Evolutionary conservation across 2,329 filamentous ascomycete genomes (phyloP).

Genomic region (Ophiostoma fasciatum): DNA sequence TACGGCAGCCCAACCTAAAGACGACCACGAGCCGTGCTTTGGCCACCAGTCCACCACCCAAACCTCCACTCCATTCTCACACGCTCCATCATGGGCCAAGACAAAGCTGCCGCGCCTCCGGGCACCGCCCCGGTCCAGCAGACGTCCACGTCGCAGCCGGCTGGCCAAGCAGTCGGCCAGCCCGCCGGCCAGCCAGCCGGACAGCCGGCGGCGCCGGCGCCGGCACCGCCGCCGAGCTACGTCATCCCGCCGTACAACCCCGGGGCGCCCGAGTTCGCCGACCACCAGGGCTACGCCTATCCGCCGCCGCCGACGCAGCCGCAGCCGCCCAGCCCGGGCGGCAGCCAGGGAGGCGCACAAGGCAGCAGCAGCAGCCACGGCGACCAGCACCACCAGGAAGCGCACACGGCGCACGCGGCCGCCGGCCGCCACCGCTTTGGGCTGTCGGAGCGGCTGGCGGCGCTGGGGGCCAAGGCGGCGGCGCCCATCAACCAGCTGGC

Average conservation of each 20-base stretch:
- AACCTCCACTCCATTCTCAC: too few relatives aligned
- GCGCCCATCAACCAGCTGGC: constrained; percentile 18
- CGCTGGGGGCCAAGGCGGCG: constrained; percentile 16
- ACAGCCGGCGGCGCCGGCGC: constrained; percentile 3
- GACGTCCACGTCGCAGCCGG: too few relatives aligned
- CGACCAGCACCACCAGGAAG: too few relatives aligned
- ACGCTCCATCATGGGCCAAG: background rate
- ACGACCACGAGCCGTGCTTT: too few relatives aligned
- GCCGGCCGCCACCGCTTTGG: too few relatives aligned
- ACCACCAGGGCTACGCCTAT: constrained; percentile 4
- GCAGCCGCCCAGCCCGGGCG: background rate
- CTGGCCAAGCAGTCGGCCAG: too few relatives aligned
- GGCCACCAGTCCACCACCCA: too few relatives aligned
- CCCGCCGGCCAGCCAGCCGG: constrained; percentile 6
- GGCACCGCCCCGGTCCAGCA: too few relatives aligned
- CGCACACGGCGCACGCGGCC: too few relatives aligned
- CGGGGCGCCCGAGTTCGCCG: constrained; percentile 11
- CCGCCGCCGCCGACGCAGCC: constrained; percentile 1
- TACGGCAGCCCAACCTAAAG: background rate
- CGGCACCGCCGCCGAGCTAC: constrained; percentile 13
- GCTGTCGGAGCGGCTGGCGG: too few relatives aligned
- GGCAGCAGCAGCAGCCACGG: background rate
- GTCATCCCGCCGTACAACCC: constrained; percentile 14
- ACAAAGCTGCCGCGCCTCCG: too few relatives aligned
- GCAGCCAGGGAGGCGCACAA: background rate